Conservation (phyloP, 305 asterid genomes). For the Fraxinus floribunda region DNA sequence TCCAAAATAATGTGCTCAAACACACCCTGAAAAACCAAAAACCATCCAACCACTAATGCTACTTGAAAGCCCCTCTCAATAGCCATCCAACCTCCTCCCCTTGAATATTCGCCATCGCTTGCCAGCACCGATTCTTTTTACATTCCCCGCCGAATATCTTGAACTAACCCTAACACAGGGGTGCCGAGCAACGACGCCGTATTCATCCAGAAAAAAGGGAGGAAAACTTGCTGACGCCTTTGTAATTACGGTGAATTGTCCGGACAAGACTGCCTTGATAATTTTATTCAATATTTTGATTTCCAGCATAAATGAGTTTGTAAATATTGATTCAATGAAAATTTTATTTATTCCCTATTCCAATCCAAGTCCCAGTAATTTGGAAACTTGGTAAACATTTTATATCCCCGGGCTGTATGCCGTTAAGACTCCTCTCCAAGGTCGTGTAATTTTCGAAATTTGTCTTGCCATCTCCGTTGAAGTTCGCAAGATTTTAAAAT, state of each 20-base stretch:
- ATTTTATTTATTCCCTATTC: neutral
- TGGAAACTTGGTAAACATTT: neutral
- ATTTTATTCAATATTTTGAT: neutral
- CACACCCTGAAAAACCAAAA: too few relatives aligned
- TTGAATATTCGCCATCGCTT: neutral
- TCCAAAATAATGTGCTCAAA: too few relatives aligned
- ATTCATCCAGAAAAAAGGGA: slow-evolving; percentile 54
- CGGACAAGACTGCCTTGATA: slow-evolving; percentile 46
- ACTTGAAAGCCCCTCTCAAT: too few relatives aligned
- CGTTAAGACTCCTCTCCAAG: neutral
- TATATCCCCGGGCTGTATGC: neutral
- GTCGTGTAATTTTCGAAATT: neutral
- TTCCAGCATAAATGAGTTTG: too few relatives aligned
- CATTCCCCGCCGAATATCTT: neutral
- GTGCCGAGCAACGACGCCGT: slow-evolving; percentile 55
- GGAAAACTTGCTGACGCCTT: slow-evolving; percentile 52
- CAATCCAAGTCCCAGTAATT: neutral
- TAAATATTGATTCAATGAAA: neutral
- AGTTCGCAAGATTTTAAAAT: neutral
- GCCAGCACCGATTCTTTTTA: neutral
- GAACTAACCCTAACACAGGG: slow-evolving; percentile 23
- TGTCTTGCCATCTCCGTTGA: neutral
- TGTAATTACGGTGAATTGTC: slow-evolving; percentile 70
- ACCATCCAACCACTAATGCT: too few relatives aligned
- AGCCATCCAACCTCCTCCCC: neutral